These are phyloP conservation scores for Knoxia roxburghii DNA, from an alignment of 257 asterid genomes.

Conservation along the genomic window DNA sequence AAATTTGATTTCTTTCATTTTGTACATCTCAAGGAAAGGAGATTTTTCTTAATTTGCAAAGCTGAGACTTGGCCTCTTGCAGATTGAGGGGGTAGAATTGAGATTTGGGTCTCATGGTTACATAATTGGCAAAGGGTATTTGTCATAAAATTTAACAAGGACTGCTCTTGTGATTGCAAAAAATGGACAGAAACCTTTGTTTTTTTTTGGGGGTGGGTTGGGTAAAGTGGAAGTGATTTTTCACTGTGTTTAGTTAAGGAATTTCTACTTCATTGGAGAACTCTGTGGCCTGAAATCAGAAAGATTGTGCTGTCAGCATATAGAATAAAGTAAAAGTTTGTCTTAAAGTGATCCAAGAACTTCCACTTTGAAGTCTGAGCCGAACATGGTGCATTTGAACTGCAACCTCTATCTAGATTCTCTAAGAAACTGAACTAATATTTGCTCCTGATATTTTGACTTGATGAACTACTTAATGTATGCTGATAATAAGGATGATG, in stretches of 20 bases:
- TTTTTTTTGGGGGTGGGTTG: no score
- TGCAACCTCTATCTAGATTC: neutral
- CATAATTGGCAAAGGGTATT: no score
- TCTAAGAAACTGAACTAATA: neutral
- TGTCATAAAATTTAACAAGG: no score
- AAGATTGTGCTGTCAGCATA: neutral
- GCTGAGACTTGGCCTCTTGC: conserved; percentile 3
- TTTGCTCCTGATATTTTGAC: neutral
- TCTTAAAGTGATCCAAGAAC: neutral
- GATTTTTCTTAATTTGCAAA: neutral
- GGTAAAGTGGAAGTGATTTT: neutral
- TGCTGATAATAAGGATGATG: neutral
- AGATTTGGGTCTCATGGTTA: no score
- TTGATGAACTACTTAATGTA: neutral
- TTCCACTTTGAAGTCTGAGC: neutral
- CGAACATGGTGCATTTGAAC: neutral
- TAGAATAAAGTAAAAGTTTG: neutral
- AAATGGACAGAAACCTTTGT: neutral
- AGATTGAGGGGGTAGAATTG: neutral
- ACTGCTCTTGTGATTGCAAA: neutral
- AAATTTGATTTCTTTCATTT: neutral
- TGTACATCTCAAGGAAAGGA: neutral
- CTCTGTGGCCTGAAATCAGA: no score
- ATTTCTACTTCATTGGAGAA: no score
- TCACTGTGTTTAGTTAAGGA: neutral